Conservation (phyloP, 2,329 filamentous ascomycete species). For the Neocatenulostroma microsporum region DNA sequence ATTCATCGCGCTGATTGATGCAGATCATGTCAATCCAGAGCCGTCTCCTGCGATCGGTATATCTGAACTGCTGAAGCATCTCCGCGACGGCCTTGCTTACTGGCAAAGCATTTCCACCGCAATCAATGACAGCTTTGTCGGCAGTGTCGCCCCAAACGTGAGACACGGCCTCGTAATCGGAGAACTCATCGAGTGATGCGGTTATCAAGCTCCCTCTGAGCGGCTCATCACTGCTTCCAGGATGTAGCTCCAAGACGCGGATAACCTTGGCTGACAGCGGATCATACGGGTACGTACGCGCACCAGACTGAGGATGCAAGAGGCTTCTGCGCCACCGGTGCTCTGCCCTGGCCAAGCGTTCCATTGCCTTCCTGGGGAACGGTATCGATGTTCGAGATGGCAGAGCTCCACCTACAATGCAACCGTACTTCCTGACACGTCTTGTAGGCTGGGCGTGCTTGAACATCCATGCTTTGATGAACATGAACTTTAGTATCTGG, state of each 20-base stretch:
- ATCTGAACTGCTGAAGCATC: conserved; percentile 1
- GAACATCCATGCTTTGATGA: too few relatives aligned
- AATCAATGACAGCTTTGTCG: neutral
- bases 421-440: too few relatives aligned
- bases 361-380: too few relatives aligned
- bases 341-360: too few relatives aligned
- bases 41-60: neutral
- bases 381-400: too few relatives aligned
- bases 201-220: neutral
- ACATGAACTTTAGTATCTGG: too few relatives aligned
- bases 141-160: conserved; percentile 1
- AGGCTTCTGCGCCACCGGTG: too few relatives aligned
- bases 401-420: too few relatives aligned
- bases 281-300: too few relatives aligned
- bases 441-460: too few relatives aligned
- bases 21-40: conserved; percentile 2
- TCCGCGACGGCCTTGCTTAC: neutral
- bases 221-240: conserved; percentile 1
- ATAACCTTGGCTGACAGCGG: too few relatives aligned
- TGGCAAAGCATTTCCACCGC: neutral
- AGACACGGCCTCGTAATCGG: conserved; percentile 2
- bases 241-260: conserved; percentile 5
- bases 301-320: too few relatives aligned
- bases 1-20: conserved; percentile 17
- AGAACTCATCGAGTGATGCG: neutral